These are phyloP conservation scores for Irpex sp. DNA, from an alignment of 1,284 basidiomycete species.

Conservation along the genomic window DNA sequence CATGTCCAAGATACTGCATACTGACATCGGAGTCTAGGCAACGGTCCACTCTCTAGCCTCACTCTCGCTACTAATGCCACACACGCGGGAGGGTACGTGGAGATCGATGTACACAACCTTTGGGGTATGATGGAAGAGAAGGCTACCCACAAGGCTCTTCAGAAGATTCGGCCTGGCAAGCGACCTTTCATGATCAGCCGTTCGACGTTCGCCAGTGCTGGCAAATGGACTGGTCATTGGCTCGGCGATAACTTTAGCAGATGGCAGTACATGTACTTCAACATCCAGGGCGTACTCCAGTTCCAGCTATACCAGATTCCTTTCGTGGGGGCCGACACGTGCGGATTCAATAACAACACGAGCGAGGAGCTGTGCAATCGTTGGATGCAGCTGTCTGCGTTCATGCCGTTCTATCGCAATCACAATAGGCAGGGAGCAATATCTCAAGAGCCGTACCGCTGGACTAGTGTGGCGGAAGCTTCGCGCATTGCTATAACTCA, in stretches of 20 bases:
- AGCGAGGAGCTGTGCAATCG: slow-evolving; percentile 80
- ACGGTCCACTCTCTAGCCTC: slow-evolving; percentile 43
- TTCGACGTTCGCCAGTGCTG: slow-evolving; percentile 64
- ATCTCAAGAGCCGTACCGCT: slow-evolving; percentile 70
- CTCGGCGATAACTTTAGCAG: slow-evolving; percentile 58
- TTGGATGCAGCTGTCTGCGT: slow-evolving; percentile 79
- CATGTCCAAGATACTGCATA: background rate
- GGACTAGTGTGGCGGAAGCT: slow-evolving; percentile 74
- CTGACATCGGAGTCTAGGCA: slow-evolving; percentile 27
- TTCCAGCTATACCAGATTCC: slow-evolving; percentile 77
- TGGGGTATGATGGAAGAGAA: slow-evolving; percentile 66
- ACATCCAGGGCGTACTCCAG: slow-evolving; percentile 66
- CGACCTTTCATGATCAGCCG: slow-evolving; percentile 66
- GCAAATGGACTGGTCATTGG: slow-evolving; percentile 59
- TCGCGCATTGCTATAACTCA: slow-evolving; percentile 65
- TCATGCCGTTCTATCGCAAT: slow-evolving; percentile 72
- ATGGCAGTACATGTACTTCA: slow-evolving; percentile 61
- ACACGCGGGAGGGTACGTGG: slow-evolving; percentile 48
- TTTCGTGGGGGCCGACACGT: slow-evolving; percentile 74
- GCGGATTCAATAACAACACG: slow-evolving; percentile 66
- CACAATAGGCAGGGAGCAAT: slow-evolving; percentile 62
- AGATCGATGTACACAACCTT: slow-evolving; percentile 63
- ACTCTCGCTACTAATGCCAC: slow-evolving; percentile 62
- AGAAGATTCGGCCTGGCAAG: slow-evolving; percentile 46
- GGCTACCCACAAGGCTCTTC: slow-evolving; percentile 53